These are phyloP conservation scores for Auricularia sp. DNA, from an alignment of 768 basidiomycete species.

Conservation along the genomic window DNA sequence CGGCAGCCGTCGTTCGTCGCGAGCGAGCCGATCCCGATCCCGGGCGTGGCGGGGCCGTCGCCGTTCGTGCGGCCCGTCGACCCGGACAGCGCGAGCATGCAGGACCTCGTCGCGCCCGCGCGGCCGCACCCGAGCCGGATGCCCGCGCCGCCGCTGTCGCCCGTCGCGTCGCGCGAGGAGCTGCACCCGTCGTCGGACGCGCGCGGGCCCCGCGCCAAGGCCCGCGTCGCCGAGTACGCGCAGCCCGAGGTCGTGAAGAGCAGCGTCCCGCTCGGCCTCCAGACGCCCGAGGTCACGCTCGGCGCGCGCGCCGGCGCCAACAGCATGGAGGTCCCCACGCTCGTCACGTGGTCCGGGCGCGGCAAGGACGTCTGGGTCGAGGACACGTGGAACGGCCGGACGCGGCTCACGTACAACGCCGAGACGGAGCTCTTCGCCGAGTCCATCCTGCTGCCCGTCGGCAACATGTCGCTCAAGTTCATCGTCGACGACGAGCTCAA, in stretches of 20 bases:
- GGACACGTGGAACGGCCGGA: not conserved
- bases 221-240: not conserved
- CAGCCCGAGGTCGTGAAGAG: not conserved
- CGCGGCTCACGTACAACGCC: conserved; percentile 9
- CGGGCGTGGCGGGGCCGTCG: not conserved
- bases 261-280: not conserved
- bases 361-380: conserved; percentile 1
- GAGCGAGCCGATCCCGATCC: not conserved
- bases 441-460: conserved; percentile 57
- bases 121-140: not conserved
- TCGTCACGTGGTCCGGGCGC: not conserved
- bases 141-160: not conserved
- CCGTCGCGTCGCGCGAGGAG: not conserved
- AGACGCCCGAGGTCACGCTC: not conserved
- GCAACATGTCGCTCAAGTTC: conserved; percentile 91
- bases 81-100: not conserved
- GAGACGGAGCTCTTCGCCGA: conserved; percentile 23
- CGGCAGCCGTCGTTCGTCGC: conserved; percentile 1
- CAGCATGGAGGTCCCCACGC: not conserved
- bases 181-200: not conserved
- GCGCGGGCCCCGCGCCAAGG: not conserved
- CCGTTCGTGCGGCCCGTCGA: not conserved
- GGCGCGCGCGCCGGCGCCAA: not conserved
- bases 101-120: not conserved
- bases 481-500: conserved; percentile 82